Evolutionary conservation across 78 protist genomes (phyloP).

Genomic region (Diacronema lutheri): DNA sequence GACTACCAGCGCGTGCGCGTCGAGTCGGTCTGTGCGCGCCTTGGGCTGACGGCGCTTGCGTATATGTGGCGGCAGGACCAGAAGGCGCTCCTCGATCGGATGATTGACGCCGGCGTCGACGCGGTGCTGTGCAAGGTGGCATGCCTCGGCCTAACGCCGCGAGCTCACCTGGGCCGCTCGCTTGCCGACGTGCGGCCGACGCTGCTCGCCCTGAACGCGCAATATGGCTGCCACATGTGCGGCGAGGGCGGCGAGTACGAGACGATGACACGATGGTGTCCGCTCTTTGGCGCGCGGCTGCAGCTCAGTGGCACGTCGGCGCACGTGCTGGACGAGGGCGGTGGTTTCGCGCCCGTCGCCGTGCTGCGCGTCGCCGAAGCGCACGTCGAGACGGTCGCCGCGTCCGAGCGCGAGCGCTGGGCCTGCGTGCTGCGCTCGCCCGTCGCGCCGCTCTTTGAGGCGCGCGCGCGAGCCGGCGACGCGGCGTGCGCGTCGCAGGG

Average conservation of each 20-base stretch:
- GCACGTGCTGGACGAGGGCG: background rate
- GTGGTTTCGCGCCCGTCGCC: background rate
- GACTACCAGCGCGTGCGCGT: constrained; percentile 93
- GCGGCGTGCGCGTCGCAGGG: too few relatives aligned
- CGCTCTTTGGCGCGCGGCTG: constrained; percentile 68
- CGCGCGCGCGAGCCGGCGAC: too few relatives aligned
- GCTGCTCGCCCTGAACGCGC: background rate
- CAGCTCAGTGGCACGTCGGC: background rate
- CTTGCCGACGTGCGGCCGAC: background rate
- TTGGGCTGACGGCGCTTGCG: constrained; percentile 69
- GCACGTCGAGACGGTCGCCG: background rate
- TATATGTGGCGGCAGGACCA: constrained; percentile 87
- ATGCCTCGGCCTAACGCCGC: constrained; percentile 63
- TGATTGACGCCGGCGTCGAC: constrained; percentile 65
- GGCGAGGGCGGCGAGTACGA: constrained; percentile 99
- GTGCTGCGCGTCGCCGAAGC: background rate
- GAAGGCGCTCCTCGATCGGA: constrained; percentile 61
- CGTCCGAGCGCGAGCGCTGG: too few relatives aligned
- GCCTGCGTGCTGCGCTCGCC: background rate
- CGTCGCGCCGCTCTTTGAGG: background rate
- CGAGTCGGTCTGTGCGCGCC: constrained; percentile 76
- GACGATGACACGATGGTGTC: constrained; percentile 85
- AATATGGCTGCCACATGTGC: constrained; percentile 61
- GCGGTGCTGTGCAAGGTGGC: constrained; percentile 84
- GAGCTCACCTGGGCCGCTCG: background rate